phyloP scores from a whole-genome alignment of 768 basidiomycete species.

The Serendipita sp. region DNA sequence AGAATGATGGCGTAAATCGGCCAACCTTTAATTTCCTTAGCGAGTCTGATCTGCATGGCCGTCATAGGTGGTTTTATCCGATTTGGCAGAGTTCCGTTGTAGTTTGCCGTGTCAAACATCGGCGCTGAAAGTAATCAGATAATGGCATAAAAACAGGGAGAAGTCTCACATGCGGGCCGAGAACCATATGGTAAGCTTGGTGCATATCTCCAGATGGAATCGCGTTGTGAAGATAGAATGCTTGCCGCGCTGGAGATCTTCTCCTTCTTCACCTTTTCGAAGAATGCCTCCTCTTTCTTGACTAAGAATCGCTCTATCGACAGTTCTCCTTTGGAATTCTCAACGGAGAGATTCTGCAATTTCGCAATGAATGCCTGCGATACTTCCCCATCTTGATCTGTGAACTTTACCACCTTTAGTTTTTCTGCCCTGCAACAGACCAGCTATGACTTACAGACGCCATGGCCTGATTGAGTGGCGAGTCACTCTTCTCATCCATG shows the following conservation, averaged over 20 bases:
- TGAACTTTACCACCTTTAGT: conserved; percentile 40
- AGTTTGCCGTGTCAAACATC: conserved; percentile 26
- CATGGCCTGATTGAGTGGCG: conserved; percentile 87
- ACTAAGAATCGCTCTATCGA: conserved; percentile 83
- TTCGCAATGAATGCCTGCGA: conserved; percentile 80
- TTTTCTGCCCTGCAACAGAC: not conserved
- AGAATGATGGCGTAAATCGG: conserved; percentile 85
- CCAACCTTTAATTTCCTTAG: conserved; percentile 70
- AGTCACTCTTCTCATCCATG: conserved; percentile 78
- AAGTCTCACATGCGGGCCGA: conserved; percentile 55
- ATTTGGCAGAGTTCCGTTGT: conserved; percentile 28
- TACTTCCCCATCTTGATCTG: conserved; percentile 85
- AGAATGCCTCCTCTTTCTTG: conserved; percentile 89
- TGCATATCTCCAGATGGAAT: conserved; percentile 55
- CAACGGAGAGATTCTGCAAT: conserved; percentile 57
- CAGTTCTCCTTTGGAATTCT: conserved; percentile 80
- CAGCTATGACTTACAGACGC: conserved; percentile 42
- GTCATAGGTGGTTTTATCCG: conserved; percentile 59
- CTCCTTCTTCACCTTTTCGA: conserved; percentile 76
- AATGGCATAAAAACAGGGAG: not conserved
- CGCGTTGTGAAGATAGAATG: conserved; percentile 59
- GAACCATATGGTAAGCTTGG: conserved; percentile 29
- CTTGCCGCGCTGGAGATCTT: conserved; percentile 74
- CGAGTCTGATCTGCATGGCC: conserved; percentile 67
- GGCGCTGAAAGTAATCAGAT: conserved; percentile 9